These are phyloP conservation scores for Salvia sclarea DNA, from an alignment of 305 asterid species.

Conservation along the genomic window DNA sequence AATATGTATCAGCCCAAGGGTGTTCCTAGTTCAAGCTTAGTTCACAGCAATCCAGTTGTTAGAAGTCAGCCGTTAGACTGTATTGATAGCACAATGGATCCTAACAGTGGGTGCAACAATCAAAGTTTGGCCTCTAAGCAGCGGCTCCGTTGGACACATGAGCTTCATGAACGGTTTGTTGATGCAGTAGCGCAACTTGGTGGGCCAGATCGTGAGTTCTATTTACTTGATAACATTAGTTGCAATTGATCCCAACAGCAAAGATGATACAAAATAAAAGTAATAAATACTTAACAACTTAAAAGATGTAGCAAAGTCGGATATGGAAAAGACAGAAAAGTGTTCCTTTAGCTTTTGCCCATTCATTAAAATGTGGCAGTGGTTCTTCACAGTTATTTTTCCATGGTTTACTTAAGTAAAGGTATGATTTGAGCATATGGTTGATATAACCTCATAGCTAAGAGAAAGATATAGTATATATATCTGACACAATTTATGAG, in stretches of 20 bases:
- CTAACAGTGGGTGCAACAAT: slow-evolving; percentile 48
- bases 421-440: slow-evolving; percentile 4
- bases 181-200: slow-evolving; percentile 94
- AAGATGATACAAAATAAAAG: background rate
- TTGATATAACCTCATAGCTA: slow-evolving; percentile 17
- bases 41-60: slow-evolving; percentile 39
- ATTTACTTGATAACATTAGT: slow-evolving; percentile 20
- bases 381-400: slow-evolving; percentile 1
- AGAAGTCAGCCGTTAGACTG: slow-evolving; percentile 45
- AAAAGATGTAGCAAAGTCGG: slow-evolving; percentile 9
- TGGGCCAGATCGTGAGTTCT: slow-evolving; percentile 82
- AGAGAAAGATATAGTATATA: background rate
- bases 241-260: background rate
- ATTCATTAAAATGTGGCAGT: background rate
- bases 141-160: slow-evolving; percentile 89
- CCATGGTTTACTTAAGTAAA: background rate
- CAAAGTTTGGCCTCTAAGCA: slow-evolving; percentile 70
- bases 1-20: slow-evolving; percentile 44
- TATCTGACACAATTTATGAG: background rate
- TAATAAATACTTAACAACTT: background rate
- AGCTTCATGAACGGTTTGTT: slow-evolving; percentile 84
- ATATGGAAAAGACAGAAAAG: background rate
- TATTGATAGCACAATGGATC: slow-evolving; percentile 53
- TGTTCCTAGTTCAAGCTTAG: slow-evolving; percentile 52
- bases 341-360: background rate